Conservation (phyloP, 2,329 filamentous ascomycete species). For the Metarhizium guizhouense region DNA sequence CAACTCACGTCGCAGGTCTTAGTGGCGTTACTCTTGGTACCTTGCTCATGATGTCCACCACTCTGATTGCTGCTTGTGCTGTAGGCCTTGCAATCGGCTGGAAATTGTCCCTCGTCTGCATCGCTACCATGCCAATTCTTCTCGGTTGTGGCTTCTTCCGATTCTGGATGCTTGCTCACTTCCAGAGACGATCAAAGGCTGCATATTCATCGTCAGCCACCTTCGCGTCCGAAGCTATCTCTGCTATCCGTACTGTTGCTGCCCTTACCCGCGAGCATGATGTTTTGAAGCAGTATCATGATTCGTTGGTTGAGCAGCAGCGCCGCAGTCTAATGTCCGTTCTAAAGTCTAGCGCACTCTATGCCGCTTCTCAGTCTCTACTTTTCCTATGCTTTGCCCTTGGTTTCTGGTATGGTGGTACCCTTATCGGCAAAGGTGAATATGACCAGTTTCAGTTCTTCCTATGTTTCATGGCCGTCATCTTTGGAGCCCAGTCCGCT, state of each 20-base stretch:
- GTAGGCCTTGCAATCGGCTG: constrained; percentile 70
- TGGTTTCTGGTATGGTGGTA: constrained; percentile 88
- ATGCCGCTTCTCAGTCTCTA: constrained; percentile 75
- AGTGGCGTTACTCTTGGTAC: constrained; percentile 84
- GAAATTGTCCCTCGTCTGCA: constrained; percentile 81
- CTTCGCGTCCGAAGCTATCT: constrained; percentile 88
- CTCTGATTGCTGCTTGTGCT: constrained; percentile 63
- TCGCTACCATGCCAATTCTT: constrained; percentile 67
- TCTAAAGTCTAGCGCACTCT: constrained; percentile 67
- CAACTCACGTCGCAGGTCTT: constrained; percentile 79
- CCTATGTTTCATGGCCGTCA: constrained; percentile 76
- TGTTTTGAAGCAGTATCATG: constrained; percentile 63
- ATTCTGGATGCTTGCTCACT: constrained; percentile 75
- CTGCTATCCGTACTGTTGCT: constrained; percentile 87
- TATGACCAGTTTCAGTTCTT: constrained; percentile 85
- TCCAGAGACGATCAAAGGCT: constrained; percentile 68
- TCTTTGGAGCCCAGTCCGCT: constrained; percentile 88
- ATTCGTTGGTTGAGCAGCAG: constrained; percentile 57
- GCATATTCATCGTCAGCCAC: constrained; percentile 75
- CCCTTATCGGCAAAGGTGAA: constrained; percentile 59
- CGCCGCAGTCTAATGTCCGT: constrained; percentile 63
- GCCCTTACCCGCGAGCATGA: constrained; percentile 81
- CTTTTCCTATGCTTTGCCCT: constrained; percentile 78
- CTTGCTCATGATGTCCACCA: constrained; percentile 70
- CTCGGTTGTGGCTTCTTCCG: constrained; percentile 78